Conservation (phyloP, 2,329 filamentous ascomycete species). For the Chrysosporium queenslandicum region DNA sequence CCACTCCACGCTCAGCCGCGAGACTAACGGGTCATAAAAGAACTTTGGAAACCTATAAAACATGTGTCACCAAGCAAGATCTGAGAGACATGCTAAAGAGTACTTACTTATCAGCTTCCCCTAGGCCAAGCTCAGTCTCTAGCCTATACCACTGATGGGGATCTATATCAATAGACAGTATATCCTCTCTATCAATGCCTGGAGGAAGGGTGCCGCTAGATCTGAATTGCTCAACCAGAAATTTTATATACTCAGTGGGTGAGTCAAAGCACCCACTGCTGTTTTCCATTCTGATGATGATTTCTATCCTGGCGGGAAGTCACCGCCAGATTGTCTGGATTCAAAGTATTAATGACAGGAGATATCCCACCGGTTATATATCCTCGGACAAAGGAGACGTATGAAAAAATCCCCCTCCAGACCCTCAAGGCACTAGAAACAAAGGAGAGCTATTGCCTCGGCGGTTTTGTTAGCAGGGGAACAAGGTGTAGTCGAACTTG, state of each 20-base stretch:
- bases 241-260: constrained; percentile 6
- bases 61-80: constrained; percentile 1
- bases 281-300: not conserved
- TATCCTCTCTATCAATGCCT: constrained; percentile 4
- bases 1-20: constrained; percentile 4
- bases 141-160: no score
- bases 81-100: not conserved
- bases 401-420: not conserved
- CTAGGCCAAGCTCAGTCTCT: not conserved
- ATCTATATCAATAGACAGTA: not conserved
- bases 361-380: not conserved
- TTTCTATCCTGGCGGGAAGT: not conserved
- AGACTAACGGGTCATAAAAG: constrained; percentile 1
- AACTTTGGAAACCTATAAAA: constrained; percentile 3
- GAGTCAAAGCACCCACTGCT: not conserved
- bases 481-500: not conserved
- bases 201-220: not conserved
- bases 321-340: not conserved
- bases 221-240: constrained; percentile 2
- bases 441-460: not conserved
- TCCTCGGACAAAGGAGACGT: not conserved
- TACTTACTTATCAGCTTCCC: constrained; percentile 1
- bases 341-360: not conserved
- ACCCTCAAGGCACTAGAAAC: not conserved
- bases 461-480: not conserved